Evolutionary conservation across 1,284 basidiomycete genomes (phyloP).

Genomic region (Pseudozyma thailandica): DNA sequence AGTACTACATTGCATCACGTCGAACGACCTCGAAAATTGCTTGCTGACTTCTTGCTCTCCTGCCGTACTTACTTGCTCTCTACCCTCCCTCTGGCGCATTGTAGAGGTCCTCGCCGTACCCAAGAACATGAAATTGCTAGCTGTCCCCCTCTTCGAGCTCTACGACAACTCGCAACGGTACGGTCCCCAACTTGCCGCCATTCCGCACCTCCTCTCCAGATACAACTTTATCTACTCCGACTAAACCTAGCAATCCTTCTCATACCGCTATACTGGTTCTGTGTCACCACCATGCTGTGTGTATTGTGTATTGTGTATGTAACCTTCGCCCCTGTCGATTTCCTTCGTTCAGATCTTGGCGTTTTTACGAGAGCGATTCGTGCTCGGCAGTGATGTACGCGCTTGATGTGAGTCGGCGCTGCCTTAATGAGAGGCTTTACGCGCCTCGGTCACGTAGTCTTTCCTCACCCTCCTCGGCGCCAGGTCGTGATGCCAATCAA

Average conservation of each 20-base stretch:
- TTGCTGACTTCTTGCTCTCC: no score
- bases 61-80: no score
- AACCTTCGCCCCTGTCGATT: background rate
- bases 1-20: constrained; percentile 65
- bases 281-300: background rate
- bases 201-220: constrained; percentile 91
- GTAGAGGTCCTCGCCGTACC: constrained; percentile 93
- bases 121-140: constrained; percentile 96
- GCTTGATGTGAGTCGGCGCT: no score
- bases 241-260: constrained; percentile 5
- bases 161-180: constrained; percentile 95
- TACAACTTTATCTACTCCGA: constrained; percentile 70
- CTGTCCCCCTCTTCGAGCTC: constrained; percentile 91
- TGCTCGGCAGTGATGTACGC: no score
- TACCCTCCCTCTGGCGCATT: background rate
- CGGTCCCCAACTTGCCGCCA: constrained; percentile 90
- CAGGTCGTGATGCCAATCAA: no score
- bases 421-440: no score
- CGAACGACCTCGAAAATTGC: no score
- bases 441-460: no score
- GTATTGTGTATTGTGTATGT: constrained; percentile 21
- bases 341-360: no score
- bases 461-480: no score
- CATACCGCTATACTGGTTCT: background rate
- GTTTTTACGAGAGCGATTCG: no score